These are phyloP conservation scores for Trichoderma simmonsii DNA, from an alignment of 2,329 filamentous ascomycete genomes.

Conservation along the genomic window DNA sequence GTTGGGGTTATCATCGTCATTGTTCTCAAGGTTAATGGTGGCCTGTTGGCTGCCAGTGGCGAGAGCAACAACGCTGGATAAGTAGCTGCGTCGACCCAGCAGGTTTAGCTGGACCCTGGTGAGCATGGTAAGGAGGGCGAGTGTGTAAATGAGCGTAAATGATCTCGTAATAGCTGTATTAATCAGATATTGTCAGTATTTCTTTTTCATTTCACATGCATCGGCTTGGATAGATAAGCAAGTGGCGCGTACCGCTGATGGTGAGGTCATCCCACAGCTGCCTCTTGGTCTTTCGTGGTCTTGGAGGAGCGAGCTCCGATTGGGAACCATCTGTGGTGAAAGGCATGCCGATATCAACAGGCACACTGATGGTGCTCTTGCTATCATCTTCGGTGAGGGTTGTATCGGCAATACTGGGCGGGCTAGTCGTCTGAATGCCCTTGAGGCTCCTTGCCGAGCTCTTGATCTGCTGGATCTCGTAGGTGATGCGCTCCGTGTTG, in stretches of 20 bases:
- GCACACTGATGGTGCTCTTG: constrained; percentile 69
- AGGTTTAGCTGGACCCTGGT: constrained; percentile 96
- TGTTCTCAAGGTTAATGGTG: constrained; percentile 85
- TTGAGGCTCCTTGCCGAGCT: constrained; percentile 58
- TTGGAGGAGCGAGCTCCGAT: constrained; percentile 42
- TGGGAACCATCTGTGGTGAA: constrained; percentile 40
- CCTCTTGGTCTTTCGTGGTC: constrained; percentile 72
- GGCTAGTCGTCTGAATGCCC: constrained; percentile 52
- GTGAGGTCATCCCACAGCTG: constrained; percentile 98
- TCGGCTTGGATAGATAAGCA: not conserved
- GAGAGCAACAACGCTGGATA: constrained; percentile 90
- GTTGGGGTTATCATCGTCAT: constrained; percentile 82
- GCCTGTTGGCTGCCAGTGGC: constrained; percentile 71
- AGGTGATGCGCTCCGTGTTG: constrained; percentile 87
- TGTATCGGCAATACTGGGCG: constrained; percentile 61
- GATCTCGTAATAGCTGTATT: constrained; percentile 77
- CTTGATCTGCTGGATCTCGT: constrained; percentile 93
- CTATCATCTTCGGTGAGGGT: constrained; percentile 81
- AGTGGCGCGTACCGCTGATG: constrained; percentile 70
- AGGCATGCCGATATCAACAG: constrained; percentile 76
- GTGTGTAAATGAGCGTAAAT: constrained; percentile 87
- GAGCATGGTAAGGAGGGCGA: constrained; percentile 83
- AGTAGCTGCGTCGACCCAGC: constrained; percentile 88
- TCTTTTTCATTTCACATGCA: no score
- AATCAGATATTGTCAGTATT: not conserved